Conservation (phyloP, 139 green algal species). For the Micractinium conductrix region DNA sequence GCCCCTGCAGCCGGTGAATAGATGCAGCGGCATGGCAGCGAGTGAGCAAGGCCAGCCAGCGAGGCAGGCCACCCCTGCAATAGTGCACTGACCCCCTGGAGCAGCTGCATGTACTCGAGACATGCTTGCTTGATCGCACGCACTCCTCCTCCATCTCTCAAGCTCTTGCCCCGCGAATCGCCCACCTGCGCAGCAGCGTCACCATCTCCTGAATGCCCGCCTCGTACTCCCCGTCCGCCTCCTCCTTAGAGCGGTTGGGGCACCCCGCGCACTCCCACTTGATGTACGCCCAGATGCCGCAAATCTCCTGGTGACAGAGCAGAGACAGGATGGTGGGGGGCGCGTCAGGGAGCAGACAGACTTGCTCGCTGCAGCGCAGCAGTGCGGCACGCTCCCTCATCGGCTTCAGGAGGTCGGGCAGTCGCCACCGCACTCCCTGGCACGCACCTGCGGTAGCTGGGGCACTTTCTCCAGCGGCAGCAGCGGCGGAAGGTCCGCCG, state of each 20-base stretch:
- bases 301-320: conserved; percentile 68
- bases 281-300: conserved; percentile 95
- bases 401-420: neutral
- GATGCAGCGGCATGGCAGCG: neutral
- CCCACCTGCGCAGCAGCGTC: conserved; percentile 58
- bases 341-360: neutral
- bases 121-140: no score
- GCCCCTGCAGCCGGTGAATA: neutral
- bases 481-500: conserved; percentile 7
- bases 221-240: conserved; percentile 71
- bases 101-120: no score
- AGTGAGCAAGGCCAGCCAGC: neutral
- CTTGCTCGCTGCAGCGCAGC: neutral
- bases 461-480: conserved; percentile 44
- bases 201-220: conserved; percentile 71
- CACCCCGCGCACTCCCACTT: conserved; percentile 88
- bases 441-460: conserved; percentile 69
- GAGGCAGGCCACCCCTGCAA: no score
- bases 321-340: no score
- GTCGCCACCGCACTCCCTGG: neutral
- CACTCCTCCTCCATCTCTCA: no score
- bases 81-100: no score
- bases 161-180: neutral
- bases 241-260: conserved; percentile 65
- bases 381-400: neutral